phyloP scores from a whole-genome alignment of 164 flowering plant species.

The Annona squamosa region DNA sequence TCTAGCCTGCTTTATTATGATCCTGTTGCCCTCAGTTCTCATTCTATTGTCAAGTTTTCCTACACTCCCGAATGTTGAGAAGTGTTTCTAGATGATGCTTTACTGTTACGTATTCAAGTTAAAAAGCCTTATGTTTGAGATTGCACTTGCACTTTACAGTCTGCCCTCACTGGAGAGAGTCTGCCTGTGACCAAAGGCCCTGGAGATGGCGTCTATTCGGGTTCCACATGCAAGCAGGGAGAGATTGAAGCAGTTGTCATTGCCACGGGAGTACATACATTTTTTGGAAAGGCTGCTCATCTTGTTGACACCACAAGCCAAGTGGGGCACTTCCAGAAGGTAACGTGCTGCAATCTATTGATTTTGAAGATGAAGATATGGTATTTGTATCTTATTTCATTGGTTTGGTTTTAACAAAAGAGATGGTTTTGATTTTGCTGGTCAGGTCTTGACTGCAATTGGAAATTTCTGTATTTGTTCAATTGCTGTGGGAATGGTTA shows the following conservation, averaged over 20 bases:
- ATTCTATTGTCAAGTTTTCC: neutral
- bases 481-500: conserved; percentile 64
- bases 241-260: conserved; percentile 40
- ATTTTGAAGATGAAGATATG: neutral
- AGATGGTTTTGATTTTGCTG: neutral
- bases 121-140: neutral
- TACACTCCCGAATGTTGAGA: neutral
- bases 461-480: conserved; percentile 76
- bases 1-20: too few relatives aligned
- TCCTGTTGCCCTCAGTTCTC: too few relatives aligned
- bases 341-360: conserved; percentile 2
- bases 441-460: conserved; percentile 70
- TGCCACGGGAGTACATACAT: conserved; percentile 43
- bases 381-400: neutral
- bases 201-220: conserved; percentile 41
- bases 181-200: conserved; percentile 38
- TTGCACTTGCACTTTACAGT: conserved; percentile 16
- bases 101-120: neutral
- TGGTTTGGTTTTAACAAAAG: neutral
- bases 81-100: neutral
- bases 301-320: conserved; percentile 36
- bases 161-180: conserved; percentile 39
- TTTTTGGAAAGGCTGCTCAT: conserved; percentile 44
- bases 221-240: conserved; percentile 40
- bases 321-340: conserved; percentile 41